Evolutionary conservation across 306 rosid species (phyloP), one percentile per base, ranked within the genome.

Genomic region (Quercus bicolor): DNA sequence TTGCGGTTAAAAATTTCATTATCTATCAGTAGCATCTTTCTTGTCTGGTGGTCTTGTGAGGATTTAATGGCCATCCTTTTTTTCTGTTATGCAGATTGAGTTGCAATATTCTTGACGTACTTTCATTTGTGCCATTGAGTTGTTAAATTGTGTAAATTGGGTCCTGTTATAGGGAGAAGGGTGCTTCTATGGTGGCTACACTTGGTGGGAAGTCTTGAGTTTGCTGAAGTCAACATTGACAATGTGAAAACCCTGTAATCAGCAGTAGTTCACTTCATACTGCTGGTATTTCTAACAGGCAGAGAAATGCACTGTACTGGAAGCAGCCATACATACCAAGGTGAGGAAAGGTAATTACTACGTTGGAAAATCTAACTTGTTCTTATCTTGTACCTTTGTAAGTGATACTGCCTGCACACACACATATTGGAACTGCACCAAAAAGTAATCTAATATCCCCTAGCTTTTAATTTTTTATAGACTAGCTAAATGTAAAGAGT

Each of bases 221-320:
- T 68, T 79, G 86, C 16, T 21, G 91, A 83, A 59, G 92, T 92
- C 40, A 86, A 94, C 54, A 81, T 88, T 21, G 60, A 88, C 73
- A 86, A 86, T 77, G 81, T 37, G 23, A 73, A 83, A 68, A 88
- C 95, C 26, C 86, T 92, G 57, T 90, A 88, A 74, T 64, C 87
- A 23, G 91, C 93, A 73, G 97, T 94, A 77, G 86, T 94, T 71
- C 98, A 94, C 82, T 94, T 71, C 98, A 94, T 84, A 77, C 95
- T 1, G 97, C 98, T 2, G 98, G 97, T 18, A 95, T 73, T 94
- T 94, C 76, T 97, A 94, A 77, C 95, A 86, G 84, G 56, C 88
- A 66, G 85, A 88, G 86, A 21, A 21, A 21, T 21, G 23, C 23
- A 21, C 23, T 21, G 23, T 21, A 21, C 23, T 21, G 23, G 23